phyloP scores from a whole-genome alignment of 805 yeast species.

The Saccharomycopsis guyanensis region DNA sequence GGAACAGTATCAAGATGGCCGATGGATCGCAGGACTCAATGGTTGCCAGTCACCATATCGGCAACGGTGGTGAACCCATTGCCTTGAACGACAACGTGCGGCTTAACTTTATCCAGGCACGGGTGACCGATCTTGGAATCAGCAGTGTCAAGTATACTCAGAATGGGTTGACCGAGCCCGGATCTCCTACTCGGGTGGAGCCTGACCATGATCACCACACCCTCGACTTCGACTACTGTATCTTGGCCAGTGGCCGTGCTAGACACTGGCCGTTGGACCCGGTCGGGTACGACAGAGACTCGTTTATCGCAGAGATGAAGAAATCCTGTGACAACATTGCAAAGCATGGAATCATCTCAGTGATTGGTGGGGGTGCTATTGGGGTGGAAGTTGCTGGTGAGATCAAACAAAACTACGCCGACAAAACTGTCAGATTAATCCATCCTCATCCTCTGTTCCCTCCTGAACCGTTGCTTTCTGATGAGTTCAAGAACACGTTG shows the following conservation, averaged over 20 bases:
- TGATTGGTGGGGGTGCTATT: slow-evolving; percentile 47
- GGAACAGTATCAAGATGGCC: slow-evolving; percentile 3
- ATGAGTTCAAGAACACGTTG: slow-evolving; percentile 22
- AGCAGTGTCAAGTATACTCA: not conserved
- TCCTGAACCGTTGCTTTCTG: slow-evolving; percentile 29
- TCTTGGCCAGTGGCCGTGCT: slow-evolving; percentile 43
- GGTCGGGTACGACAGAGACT: slow-evolving; percentile 30
- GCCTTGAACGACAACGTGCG: slow-evolving; percentile 7
- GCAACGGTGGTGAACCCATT: slow-evolving; percentile 3
- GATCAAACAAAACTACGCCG: slow-evolving; percentile 32
- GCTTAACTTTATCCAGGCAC: slow-evolving; percentile 17
- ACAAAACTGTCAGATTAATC: slow-evolving; percentile 32
- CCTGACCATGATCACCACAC: slow-evolving; percentile 2
- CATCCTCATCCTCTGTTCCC: slow-evolving; percentile 38
- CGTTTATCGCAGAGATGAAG: slow-evolving; percentile 37
- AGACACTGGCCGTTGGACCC: slow-evolving; percentile 51
- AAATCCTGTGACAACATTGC: slow-evolving; percentile 21
- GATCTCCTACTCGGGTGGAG: slow-evolving; percentile 4
- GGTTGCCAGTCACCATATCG: slow-evolving; percentile 1
- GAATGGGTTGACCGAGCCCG: not conserved
- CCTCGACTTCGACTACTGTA: slow-evolving; percentile 37
- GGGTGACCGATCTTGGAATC: slow-evolving; percentile 5
- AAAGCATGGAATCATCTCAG: slow-evolving; percentile 4
- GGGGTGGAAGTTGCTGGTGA: slow-evolving; percentile 48
- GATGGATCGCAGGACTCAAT: not conserved